These are phyloP conservation scores for Aspergillus ruber DNA, from an alignment of 2,329 filamentous ascomycete species.

Conservation along the genomic window DNA sequence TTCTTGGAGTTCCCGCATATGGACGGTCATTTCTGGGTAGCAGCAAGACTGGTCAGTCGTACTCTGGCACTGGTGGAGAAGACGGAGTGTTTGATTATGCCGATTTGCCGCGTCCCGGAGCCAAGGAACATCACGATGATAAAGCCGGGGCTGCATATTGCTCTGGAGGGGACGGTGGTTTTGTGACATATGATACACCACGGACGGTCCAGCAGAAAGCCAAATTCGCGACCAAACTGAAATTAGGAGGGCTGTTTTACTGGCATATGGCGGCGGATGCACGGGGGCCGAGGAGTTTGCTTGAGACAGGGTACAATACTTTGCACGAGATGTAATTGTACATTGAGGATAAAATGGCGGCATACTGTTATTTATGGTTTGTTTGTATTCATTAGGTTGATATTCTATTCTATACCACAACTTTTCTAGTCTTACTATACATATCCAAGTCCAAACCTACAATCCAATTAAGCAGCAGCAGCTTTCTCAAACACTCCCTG, in stretches of 20 bases:
- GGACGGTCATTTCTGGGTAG: conserved; percentile 68
- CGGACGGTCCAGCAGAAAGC: conserved; percentile 71
- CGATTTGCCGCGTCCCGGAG: conserved; percentile 55
- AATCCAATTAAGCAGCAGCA: conserved; percentile 2
- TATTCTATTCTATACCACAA: too few species aligned
- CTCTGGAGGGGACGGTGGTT: conserved; percentile 63
- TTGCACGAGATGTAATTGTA: conserved; percentile 38
- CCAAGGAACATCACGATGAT: conserved; percentile 63
- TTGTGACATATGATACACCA: conserved; percentile 73
- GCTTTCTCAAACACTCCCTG: conserved; percentile 4
- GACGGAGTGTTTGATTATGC: conserved; percentile 69
- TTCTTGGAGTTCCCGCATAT: conserved; percentile 69
- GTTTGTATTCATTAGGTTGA: too few species aligned
- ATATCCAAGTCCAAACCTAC: background rate
- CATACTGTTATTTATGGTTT: background rate
- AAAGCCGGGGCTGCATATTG: conserved; percentile 65
- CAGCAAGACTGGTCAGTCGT: conserved; percentile 58
- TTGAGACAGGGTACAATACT: conserved; percentile 54
- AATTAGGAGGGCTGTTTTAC: conserved; percentile 71
- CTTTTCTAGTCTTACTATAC: background rate
- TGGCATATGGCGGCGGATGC: conserved; percentile 72
- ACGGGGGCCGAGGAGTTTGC: conserved; percentile 50
- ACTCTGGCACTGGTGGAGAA: conserved; percentile 48
- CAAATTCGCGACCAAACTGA: conserved; percentile 62
- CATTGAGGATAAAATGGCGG: background rate